phyloP scores from a whole-genome alignment of 495 filamentous ascomycete species.

The Penicillium cataractarum region DNA sequence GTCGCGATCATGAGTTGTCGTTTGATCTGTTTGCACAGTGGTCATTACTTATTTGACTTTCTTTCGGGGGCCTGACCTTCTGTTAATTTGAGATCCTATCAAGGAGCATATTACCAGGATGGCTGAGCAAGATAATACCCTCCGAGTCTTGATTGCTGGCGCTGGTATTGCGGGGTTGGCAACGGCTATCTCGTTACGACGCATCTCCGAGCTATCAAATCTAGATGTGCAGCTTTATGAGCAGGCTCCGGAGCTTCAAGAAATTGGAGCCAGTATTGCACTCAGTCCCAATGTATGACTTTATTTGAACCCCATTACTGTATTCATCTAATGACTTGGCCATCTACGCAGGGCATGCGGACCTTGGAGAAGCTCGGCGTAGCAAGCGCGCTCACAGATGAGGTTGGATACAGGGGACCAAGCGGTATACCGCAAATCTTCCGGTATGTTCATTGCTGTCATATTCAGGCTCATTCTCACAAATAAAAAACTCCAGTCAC shows the following conservation, averaged over 20 bases:
- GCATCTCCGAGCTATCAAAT: slow-evolving; percentile 32
- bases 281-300: slow-evolving; percentile 50
- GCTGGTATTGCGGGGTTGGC: slow-evolving; percentile 54
- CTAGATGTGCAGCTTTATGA: slow-evolving; percentile 51
- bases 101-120: slow-evolving; percentile 7
- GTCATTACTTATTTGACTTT: no score
- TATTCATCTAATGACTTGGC: not conserved
- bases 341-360: slow-evolving; percentile 39
- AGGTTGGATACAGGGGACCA: slow-evolving; percentile 45
- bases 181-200: slow-evolving; percentile 44
- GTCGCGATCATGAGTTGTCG: not conserved
- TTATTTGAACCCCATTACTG: not conserved
- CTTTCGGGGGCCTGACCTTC: no score
- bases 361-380: slow-evolving; percentile 52
- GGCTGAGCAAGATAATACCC: slow-evolving; percentile 17
- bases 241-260: slow-evolving; percentile 45
- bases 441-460: slow-evolving; percentile 15
- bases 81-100: no score
- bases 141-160: slow-evolving; percentile 50
- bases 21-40: not conserved
- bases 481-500: slow-evolving; percentile 19
- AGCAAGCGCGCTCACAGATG: slow-evolving; percentile 41
- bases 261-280: slow-evolving; percentile 55
- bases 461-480: not conserved
- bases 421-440: slow-evolving; percentile 43